Percentiles rank a stretch among this genome's conserved stretches.
These are phyloP conservation scores for Candida tammaniensis DNA, from an alignment of 805 yeast species.

Conservation along the genomic window DNA sequence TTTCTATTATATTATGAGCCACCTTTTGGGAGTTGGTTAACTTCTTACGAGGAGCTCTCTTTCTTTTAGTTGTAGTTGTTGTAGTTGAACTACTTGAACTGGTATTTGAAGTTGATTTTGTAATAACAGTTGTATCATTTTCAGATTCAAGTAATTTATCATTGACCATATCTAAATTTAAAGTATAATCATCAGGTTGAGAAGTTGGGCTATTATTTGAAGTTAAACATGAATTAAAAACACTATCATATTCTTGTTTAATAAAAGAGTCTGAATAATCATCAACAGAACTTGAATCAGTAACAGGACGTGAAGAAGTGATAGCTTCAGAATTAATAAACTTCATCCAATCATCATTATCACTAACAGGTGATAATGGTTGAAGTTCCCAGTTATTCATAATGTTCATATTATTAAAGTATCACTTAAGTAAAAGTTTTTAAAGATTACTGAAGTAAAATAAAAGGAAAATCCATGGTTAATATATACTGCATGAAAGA, in stretches of 20 bases:
- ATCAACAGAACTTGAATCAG: not conserved
- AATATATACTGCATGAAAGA: too few species aligned
- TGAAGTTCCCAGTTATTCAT: slow-evolving; percentile 6
- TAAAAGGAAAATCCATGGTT: too few species aligned
- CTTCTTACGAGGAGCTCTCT: slow-evolving; percentile 53
- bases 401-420: not conserved
- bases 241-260: slow-evolving; percentile 5
- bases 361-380: slow-evolving; percentile 12
- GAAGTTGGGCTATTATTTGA: slow-evolving; percentile 1
- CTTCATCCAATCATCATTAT: slow-evolving; percentile 14
- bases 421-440: too few species aligned
- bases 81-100: not conserved
- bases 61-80: slow-evolving; percentile 13
- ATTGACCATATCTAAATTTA: slow-evolving; percentile 13
- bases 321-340: slow-evolving; percentile 7
- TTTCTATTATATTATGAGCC: slow-evolving; percentile 72
- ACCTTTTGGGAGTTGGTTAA: slow-evolving; percentile 59
- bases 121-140: not conserved
- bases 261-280: slow-evolving; percentile 1
- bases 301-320: not conserved
- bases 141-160: slow-evolving; percentile 2
- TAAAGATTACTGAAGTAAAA: too few species aligned
- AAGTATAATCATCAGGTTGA: slow-evolving; percentile 2
- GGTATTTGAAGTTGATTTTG: not conserved
- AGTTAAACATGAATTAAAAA: slow-evolving; percentile 3